A percentile compares a stretch with the other conserved stretches of the same genome.
Evolutionary conservation across 306 rosid species (phyloP).

Genomic region (Corylus avellana): DNA sequence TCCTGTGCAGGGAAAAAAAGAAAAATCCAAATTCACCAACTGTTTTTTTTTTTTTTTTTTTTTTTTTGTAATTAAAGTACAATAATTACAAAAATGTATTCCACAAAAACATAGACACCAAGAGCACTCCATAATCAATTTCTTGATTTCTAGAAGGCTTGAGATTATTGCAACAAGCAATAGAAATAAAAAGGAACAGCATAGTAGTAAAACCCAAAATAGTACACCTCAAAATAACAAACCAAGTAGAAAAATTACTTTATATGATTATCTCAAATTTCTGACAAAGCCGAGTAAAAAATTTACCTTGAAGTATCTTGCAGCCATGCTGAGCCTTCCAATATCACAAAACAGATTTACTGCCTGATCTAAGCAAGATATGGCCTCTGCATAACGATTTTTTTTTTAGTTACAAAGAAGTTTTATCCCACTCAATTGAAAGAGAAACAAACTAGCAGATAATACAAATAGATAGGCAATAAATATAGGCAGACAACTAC

Average conservation of each 20-base stretch:
- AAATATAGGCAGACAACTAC: neutral
- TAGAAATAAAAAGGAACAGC: neutral
- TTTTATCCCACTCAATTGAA: neutral
- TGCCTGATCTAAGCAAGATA: slow-evolving; percentile 41
- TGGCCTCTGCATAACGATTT: slow-evolving; percentile 42
- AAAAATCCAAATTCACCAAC: slow-evolving; percentile 27
- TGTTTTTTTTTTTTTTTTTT: neutral
- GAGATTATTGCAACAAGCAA: neutral
- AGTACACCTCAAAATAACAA: neutral
- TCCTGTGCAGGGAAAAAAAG: slow-evolving; percentile 49
- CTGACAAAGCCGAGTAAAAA: slow-evolving; percentile 4
- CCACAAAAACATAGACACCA: neutral
- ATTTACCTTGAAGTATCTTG: slow-evolving; percentile 81
- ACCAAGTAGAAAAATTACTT: neutral
- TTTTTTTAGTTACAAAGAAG: slow-evolving; percentile 8
- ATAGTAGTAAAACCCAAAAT: neutral
- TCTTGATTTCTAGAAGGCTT: slow-evolving; percentile 8
- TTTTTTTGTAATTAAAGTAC: neutral
- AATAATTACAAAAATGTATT: neutral
- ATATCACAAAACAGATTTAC: slow-evolving; percentile 84
- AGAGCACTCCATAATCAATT: slow-evolving; percentile 5
- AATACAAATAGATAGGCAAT: neutral
- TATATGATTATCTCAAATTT: slow-evolving; percentile 12
- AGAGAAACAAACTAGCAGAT: slow-evolving; percentile 1
- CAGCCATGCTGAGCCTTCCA: slow-evolving; percentile 99